Conservation (phyloP, 768 basidiomycete genomes). For the Pulveroboletus sp. region DNA sequence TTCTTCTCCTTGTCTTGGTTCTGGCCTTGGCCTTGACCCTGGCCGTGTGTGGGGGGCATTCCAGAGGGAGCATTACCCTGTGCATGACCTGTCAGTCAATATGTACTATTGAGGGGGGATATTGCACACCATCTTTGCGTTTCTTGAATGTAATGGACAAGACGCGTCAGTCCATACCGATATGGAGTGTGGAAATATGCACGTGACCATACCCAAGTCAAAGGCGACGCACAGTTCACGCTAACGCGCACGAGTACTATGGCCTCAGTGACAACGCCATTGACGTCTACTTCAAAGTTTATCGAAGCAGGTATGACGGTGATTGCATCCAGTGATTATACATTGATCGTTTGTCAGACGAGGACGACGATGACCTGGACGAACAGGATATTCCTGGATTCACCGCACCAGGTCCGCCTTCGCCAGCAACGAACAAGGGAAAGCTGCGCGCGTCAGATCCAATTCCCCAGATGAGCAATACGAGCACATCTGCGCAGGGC, state of each 20-base stretch:
- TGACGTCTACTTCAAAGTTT: slow-evolving; percentile 68
- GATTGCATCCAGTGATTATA: not conserved
- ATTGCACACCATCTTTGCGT: slow-evolving; percentile 23
- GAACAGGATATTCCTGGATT: slow-evolving; percentile 82
- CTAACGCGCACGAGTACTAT: slow-evolving; percentile 16
- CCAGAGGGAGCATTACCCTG: slow-evolving; percentile 81
- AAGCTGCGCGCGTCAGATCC: slow-evolving; percentile 64
- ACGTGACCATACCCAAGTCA: slow-evolving; percentile 15
- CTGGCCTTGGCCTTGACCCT: slow-evolving; percentile 36
- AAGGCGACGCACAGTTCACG: no score
- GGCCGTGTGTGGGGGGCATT: slow-evolving; percentile 32
- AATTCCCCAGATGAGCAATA: slow-evolving; percentile 40
- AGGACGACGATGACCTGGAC: slow-evolving; percentile 75
- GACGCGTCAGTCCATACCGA: slow-evolving; percentile 54
- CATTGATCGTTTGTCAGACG: slow-evolving; percentile 40
- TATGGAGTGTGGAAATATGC: slow-evolving; percentile 30
- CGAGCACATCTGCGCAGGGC: slow-evolving; percentile 32
- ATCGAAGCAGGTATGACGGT: slow-evolving; percentile 66
- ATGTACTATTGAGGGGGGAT: not conserved
- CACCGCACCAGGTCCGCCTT: slow-evolving; percentile 56
- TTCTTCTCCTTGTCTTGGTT: slow-evolving; percentile 47
- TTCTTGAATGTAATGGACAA: slow-evolving; percentile 1
- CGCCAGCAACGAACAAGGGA: slow-evolving; percentile 59
- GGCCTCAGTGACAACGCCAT: slow-evolving; percentile 40
- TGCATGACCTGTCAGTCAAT: slow-evolving; percentile 7